phyloP scores from a whole-genome alignment of 2,329 filamentous ascomycete genomes.

The Aureobasidium uvarum region DNA sequence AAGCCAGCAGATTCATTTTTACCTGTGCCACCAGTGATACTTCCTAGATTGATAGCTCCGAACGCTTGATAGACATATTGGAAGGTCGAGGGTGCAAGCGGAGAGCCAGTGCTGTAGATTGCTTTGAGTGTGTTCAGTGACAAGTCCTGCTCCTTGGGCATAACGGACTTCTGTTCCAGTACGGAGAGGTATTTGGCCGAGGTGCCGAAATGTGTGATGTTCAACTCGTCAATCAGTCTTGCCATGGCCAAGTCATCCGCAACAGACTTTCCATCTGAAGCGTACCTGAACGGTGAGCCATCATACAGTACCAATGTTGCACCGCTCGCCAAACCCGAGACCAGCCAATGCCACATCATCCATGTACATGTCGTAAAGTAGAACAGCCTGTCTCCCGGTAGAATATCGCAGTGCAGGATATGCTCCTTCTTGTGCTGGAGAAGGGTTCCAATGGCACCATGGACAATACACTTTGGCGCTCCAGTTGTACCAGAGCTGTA shows the following conservation, averaged over 20 bases:
- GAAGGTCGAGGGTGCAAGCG: constrained; percentile 89
- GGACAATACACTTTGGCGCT: constrained; percentile 87
- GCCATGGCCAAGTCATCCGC: constrained; percentile 79
- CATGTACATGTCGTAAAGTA: constrained; percentile 95
- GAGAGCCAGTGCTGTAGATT: constrained; percentile 92
- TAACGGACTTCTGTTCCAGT: constrained; percentile 73
- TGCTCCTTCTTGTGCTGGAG: constrained; percentile 98
- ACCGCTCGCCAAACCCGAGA: constrained; percentile 80
- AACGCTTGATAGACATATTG: constrained; percentile 84
- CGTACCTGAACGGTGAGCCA: constrained; percentile 75
- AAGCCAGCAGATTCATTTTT: constrained; percentile 47
- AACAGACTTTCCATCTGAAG: constrained; percentile 50
- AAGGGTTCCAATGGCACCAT: constrained; percentile 84
- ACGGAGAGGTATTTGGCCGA: constrained; percentile 90
- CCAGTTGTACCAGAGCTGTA: constrained; percentile 91
- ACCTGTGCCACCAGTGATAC: constrained; percentile 75
- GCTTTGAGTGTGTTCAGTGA: constrained; percentile 63
- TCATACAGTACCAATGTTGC: constrained; percentile 86
- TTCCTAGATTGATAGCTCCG: constrained; percentile 78
- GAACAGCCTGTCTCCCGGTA: constrained; percentile 69
- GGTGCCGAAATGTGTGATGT: constrained; percentile 91
- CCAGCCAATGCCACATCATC: constrained; percentile 99
- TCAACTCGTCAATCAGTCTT: constrained; percentile 72
- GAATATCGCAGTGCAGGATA: constrained; percentile 78
- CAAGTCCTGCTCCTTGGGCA: constrained; percentile 59